Base-by-base conservation (phyloP, 1,139 yeast genomes). In the Sugiyamaella neomexicana region DNA sequence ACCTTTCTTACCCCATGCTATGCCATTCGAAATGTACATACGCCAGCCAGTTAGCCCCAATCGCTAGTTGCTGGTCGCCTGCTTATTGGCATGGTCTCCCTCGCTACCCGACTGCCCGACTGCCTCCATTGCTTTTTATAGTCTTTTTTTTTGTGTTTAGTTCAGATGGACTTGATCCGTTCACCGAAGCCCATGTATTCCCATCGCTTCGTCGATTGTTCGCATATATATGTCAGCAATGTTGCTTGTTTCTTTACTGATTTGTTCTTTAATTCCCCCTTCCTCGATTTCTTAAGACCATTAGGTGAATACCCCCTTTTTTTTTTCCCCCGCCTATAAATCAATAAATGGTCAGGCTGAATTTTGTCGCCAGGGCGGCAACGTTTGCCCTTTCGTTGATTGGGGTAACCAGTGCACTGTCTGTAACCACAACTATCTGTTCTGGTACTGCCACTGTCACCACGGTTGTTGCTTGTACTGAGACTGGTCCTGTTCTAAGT, bases 291-390 rank as follows among this genome's bases (percentile, higher is more conserved):
- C 49, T 16, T 9, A 34, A 4, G 10, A 36, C 27, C 38, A 44
- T 36, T 36, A 44, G 48, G 48, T 17, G 34, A 45, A 47, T 47
- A 47, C 51, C 45, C 51, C 44, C 9, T 47, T 27, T 20, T 20
- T 20, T 20, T n/a, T n/a, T n/a, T n/a, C 44, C 27, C 25, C 25
- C 25, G 44, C 44, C 37, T 44, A 44, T 2, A 20, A 7, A 34
- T 23, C 43, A 38, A 31, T 37, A 27, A 38, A 47, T 47, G 51
- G 51, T 47, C 43, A 25, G 45, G 39, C 29, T 47, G n/a, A 47
- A 36, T 47, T 7, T 47, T 31, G 45, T 47, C 36, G 49, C 42
- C 20, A 27, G 38, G 2, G 51, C 51, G 27, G 45, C 45, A 17
- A 31, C 37, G 12, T 29, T 47, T 15, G 44, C 45, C 17, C 37